Conservation (phyloP, 768 basidiomycete genomes). For the Saitozyma sp. region DNA sequence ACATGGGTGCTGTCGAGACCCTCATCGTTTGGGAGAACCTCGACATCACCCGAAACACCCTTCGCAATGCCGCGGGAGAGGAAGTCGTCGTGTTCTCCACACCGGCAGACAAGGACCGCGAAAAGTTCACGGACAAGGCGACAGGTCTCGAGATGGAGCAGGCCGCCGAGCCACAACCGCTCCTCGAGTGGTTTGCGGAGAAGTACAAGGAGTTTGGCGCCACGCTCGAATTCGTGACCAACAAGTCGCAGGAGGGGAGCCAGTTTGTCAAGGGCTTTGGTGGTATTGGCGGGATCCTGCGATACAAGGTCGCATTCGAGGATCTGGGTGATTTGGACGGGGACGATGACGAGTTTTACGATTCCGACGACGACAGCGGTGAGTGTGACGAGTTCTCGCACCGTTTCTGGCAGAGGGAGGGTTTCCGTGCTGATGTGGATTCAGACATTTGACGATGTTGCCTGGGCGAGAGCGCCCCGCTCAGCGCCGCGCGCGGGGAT, state of each 20-base stretch:
- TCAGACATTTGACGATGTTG: constrained; percentile 41
- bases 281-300: constrained; percentile 90
- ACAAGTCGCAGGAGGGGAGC: constrained; percentile 93
- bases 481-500: constrained; percentile 38
- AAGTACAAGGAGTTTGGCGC: constrained; percentile 98
- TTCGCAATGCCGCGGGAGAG: constrained; percentile 92
- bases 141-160: constrained; percentile 97
- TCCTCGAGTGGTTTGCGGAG: constrained; percentile 98
- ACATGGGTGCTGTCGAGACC: constrained; percentile 94
- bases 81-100: constrained; percentile 68
- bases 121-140: constrained; percentile 92
- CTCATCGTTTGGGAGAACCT: constrained; percentile 98
- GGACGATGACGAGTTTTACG: constrained; percentile 55
- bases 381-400: constrained; percentile 13
- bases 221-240: constrained; percentile 84
- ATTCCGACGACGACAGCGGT: constrained; percentile 52
- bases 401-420: not conserved
- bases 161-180: constrained; percentile 70
- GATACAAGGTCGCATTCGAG: constrained; percentile 96
- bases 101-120: constrained; percentile 56
- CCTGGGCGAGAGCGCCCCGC: constrained; percentile 38
- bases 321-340: constrained; percentile 62
- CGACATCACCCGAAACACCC: constrained; percentile 79
- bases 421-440: constrained; percentile 1
- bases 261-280: constrained; percentile 99